A percentile compares a stretch with the other conserved stretches of the same genome.
These are phyloP conservation scores for Termitomyces sp. DNA, from an alignment of 768 basidiomycete genomes.

Conservation along the genomic window DNA sequence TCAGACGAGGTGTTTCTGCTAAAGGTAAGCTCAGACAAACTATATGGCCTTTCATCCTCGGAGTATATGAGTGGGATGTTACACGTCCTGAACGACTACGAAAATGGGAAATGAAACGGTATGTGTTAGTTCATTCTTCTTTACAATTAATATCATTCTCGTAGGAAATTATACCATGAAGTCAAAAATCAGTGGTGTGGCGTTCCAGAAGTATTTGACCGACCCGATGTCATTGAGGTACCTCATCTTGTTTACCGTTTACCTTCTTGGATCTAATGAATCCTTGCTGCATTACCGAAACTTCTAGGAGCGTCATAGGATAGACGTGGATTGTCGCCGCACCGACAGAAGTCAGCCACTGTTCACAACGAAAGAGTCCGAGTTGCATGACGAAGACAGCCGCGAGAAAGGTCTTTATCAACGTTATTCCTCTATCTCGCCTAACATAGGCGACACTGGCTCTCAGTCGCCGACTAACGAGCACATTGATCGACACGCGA, in stretches of 20 bases:
- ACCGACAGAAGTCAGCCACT: slow-evolving; percentile 94
- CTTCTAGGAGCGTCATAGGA: slow-evolving; percentile 77
- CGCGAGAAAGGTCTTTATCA: slow-evolving; percentile 53
- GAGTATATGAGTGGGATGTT: slow-evolving; percentile 77
- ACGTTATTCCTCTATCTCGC: slow-evolving; percentile 70
- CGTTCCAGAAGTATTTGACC: slow-evolving; percentile 75
- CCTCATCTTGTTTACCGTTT: slow-evolving; percentile 11
- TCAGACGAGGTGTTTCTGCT: slow-evolving; percentile 63
- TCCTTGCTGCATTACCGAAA: not conserved
- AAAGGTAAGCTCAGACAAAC: slow-evolving; percentile 56
- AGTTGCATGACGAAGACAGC: slow-evolving; percentile 29
- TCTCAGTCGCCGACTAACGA: slow-evolving; percentile 87
- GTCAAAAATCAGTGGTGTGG: slow-evolving; percentile 82
- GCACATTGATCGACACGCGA: slow-evolving; percentile 84
- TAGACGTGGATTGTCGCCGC: slow-evolving; percentile 94
- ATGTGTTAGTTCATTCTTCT: slow-evolving; percentile 3
- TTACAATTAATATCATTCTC: not conserved
- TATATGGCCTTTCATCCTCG: slow-evolving; percentile 89
- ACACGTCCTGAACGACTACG: slow-evolving; percentile 54
- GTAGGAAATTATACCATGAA: slow-evolving; percentile 62
- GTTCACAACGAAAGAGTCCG: slow-evolving; percentile 49
- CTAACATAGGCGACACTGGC: slow-evolving; percentile 66
- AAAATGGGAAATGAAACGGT: slow-evolving; percentile 65
- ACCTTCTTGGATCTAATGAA: not conserved
- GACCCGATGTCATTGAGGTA: slow-evolving; percentile 79